phyloP scores from a whole-genome alignment of 495 filamentous ascomycete genomes.

The Bacidia gigantensis region DNA sequence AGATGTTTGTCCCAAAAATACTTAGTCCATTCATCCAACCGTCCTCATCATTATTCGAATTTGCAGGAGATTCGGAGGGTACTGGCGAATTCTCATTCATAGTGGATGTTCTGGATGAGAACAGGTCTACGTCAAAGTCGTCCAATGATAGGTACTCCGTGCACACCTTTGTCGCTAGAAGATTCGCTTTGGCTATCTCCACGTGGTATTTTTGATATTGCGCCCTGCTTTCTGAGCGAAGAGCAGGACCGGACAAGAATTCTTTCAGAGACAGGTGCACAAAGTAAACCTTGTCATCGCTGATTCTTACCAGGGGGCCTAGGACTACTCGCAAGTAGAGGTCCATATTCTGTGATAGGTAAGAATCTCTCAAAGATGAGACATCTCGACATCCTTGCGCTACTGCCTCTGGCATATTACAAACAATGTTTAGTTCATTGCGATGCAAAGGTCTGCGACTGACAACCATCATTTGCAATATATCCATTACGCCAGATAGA shows the following conservation, averaged over 20 bases:
- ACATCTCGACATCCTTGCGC: not conserved
- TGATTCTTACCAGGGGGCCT: constrained; percentile 1
- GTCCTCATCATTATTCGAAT: not conserved
- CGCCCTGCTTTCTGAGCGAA: not conserved
- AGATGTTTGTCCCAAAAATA: not conserved
- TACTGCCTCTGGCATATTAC: not conserved
- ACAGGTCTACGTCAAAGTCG: constrained; percentile 1
- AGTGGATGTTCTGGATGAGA: not conserved
- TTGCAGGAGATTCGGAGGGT: not conserved
- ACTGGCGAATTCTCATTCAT: not conserved
- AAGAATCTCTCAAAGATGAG: not conserved
- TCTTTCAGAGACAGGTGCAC: constrained; percentile 7
- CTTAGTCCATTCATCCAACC: not conserved
- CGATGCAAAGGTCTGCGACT: constrained; percentile 1
- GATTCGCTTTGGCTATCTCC: not conserved
- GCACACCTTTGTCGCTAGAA: not conserved
- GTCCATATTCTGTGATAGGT: constrained; percentile 1
- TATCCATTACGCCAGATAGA: not conserved
- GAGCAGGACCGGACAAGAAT: not conserved
- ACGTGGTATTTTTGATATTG: not conserved
- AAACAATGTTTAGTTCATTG: constrained; percentile 1
- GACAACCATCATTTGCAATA: not conserved
- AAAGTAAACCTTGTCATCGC: constrained; percentile 2
- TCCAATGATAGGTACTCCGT: constrained; percentile 1
- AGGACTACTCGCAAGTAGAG: not conserved